Base-by-base conservation (phyloP, 768 basidiomycete genomes). In the Russula ochroleuca region DNA sequence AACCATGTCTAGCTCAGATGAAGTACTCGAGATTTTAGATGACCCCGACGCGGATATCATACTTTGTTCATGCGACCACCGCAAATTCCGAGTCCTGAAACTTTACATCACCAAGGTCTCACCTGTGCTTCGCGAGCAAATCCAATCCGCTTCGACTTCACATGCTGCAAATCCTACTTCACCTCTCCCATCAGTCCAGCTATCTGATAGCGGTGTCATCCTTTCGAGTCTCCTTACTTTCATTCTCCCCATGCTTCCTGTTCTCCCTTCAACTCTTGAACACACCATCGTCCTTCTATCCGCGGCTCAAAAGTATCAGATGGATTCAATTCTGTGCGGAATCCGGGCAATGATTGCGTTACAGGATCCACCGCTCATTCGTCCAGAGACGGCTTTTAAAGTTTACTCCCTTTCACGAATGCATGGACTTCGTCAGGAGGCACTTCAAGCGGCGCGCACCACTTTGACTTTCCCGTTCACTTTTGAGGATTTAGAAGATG, bases 1-100 rank as follows among this genome's bases (percentile, higher is more conserved):
- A n/a, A n/a, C 28, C 28, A 37, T 23, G n/a, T 23, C 37, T 15
- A 38, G 11, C n/a, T 7, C 37, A 23, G 23, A 40, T 54, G 37
- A 23, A 28, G 2, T 17, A 14, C 48, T 23, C 28, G 28, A 28
- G 2, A 15, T 6, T 7, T 31, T 59, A 15, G 31, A 63, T 13
- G 28, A 78, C 50, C 69, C 59, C n/a, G 75, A 77, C 15, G 79
- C 78, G 10, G 79, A 82, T 64, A 69, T 80, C 62, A 72, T 78
- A 48, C 70, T 83, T 40, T 74, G 74, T 50, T 76, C 80, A 11
- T 68, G 73, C 1, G 80, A 83, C 59, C 75, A 74, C 9, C 73
- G 76, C 2, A 67, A 73, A 11, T 83, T 83, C 67, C 77, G 75
- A 38, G 72, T 83, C 40, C 76, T 79, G 68, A 78, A 75, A 50